Conservation (phyloP, 768 basidiomycete genomes). For the Hygrocybe coccinea region DNA sequence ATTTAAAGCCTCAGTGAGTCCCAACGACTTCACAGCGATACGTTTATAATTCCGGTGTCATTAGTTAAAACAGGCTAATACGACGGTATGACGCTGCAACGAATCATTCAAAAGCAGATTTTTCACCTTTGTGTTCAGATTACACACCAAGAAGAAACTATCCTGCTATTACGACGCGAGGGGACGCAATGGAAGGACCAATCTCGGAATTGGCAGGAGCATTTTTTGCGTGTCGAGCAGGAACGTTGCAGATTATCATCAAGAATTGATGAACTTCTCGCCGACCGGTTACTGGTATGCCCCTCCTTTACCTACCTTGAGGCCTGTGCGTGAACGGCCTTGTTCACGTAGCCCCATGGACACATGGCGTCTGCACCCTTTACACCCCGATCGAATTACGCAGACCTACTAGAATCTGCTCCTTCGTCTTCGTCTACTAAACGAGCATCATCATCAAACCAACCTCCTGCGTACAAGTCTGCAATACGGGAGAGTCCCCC, state of each 20-base stretch:
- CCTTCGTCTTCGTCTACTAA: constrained; percentile 29
- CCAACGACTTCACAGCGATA: constrained; percentile 8
- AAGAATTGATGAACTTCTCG: constrained; percentile 54
- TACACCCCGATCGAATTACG: constrained; percentile 31
- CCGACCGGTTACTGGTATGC: constrained; percentile 46
- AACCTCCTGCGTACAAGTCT: constrained; percentile 28
- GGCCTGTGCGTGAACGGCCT: not conserved
- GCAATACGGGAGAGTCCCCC: constrained; percentile 23
- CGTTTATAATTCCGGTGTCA: not conserved
- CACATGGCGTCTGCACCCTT: constrained; percentile 22
- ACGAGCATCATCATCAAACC: constrained; percentile 24
- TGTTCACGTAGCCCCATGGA: not conserved
- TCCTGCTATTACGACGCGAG: constrained; percentile 59
- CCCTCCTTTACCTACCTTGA: not conserved
- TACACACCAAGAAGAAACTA: constrained; percentile 54
- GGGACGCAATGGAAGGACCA: constrained; percentile 71
- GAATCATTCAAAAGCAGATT: not conserved
- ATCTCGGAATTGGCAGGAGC: constrained; percentile 73
- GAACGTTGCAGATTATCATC: constrained; percentile 57
- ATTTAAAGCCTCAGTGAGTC: constrained; percentile 47
- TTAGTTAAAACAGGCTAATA: constrained; percentile 1
- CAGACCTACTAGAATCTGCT: constrained; percentile 24
- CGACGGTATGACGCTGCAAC: constrained; percentile 1
- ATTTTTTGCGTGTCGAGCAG: constrained; percentile 68
- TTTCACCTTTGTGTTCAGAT: constrained; percentile 34